Base-by-base conservation (phyloP, 2,329 filamentous ascomycete genomes). In the Hypoxylon sp. region DNA sequence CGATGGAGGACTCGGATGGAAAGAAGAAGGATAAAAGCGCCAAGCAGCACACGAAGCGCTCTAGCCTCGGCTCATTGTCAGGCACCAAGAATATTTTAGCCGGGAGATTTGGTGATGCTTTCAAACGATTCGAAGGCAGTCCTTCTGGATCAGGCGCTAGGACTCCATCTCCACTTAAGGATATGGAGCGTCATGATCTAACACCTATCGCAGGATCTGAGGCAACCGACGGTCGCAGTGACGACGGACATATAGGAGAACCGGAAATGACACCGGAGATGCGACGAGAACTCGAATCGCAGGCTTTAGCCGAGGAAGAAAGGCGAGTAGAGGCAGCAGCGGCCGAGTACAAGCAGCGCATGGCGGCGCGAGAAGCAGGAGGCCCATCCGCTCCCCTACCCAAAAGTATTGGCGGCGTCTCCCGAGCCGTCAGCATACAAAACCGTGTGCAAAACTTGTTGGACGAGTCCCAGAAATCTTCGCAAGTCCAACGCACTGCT, bases 21-120 rank as follows among this genome's bases (percentile, higher is more conserved):
- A 81, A 84, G 65, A 79, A 76, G 59, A 84, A 82, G 54, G 79
- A 73, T 3, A 74, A 70, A 34, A 61, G 78, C 38, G 74, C 77
- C 16, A 87, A 83, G 63, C 59, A 65, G 5, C 82, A 87, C 59
- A 74, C 75, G 35, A 96, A 96, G 69, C 82, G 89, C 7, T 79
- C 86, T 1, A 94, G 90, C 69, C 72, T 96, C 1, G 79, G 88
- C 45, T 85, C 87, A 0, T 72, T 90, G 12, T 84, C 88, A 5
- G 85, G 84, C 27, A 89, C 88, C 17, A 96, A 94, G 71, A 90
- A 84, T 49, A 84, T 96, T 26, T 77, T 97, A n/a, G 87, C 86
- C 4, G 90, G 91, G 16, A 91, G 88, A 62, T 97, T 97, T 69
- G 91, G 92, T 0, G 92, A 97, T 64, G 92, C 93, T 2, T 97